Base-by-base conservation (phyloP, 805 yeast species). In the Wickerhamiella musiphila region DNA sequence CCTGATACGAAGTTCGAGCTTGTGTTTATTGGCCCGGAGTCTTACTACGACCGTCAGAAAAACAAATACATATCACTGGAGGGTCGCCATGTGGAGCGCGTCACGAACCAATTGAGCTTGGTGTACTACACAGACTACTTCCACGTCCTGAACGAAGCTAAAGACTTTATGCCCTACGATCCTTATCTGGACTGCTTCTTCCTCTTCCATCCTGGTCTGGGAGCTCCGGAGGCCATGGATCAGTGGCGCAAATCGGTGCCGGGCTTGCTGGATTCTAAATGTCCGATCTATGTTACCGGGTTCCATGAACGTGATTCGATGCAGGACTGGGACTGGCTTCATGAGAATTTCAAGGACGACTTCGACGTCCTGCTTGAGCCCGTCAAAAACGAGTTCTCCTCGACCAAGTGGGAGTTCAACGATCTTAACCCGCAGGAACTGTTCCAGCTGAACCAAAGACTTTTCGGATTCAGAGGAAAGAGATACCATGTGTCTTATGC, bases 161-260 rank as follows among this genome's bases (percentile, higher is more conserved):
- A 84, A 47, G 95, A 86, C 57, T 79, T 90, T 53, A 81, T 82
- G 73, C 98, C 98, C 4, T 90, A 84, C 54, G 98, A 90, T 54
- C 98, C 99, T 28, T 90, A 86, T 55, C 66, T 81, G 51, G 98
- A 90, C 52, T 70, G 72, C 18, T 90, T 90, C 57, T 83, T 82
- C 67, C 64, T 79, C 33, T 90, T 86, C 77, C 96, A 86, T 53
- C 96, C 98, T 3, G 94, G 94, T 25, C 69, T 83, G 49, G 74
- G 81, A 13, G 77, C 90, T 6, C 78, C 79, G 10, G 93, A 81
- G 47, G 63, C 74, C 15, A 65, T 68, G 52, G 74, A 75, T 37
- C 68, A 71, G 48, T 86, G 96, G 95, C 68, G 68, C 41, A 76
- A 79, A 52, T 65, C 93, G 0, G 59, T 90, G 43, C 82, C 82